phyloP scores from a whole-genome alignment of 2,329 filamentous ascomycete species.

The Fusarium sp. region DNA sequence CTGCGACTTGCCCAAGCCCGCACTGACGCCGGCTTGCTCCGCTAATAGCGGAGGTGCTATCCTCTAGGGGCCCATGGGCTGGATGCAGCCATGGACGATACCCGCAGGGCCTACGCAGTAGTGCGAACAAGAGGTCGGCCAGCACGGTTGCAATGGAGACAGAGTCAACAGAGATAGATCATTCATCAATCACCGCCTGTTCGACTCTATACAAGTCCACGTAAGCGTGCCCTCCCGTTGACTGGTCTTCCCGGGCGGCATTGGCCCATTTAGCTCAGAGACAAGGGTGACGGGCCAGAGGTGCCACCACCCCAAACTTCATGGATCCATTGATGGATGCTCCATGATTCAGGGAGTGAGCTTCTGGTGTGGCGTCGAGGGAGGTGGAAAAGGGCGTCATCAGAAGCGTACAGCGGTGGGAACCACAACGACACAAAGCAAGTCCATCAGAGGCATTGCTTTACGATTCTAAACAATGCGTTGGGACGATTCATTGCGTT shows the following conservation, averaged over 20 bases:
- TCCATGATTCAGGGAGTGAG: constrained; percentile 41
- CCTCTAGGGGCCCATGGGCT: constrained; percentile 25
- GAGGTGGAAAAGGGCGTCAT: constrained; percentile 31
- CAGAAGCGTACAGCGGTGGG: constrained; percentile 19
- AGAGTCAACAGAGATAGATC: neutral
- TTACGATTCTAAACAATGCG: neutral
- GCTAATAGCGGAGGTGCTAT: constrained; percentile 40
- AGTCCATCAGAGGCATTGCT: constrained; percentile 13
- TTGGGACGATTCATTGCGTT: neutral
- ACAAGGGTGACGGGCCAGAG: constrained; percentile 29
- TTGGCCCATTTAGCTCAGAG: constrained; percentile 16
- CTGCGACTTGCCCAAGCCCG: constrained; percentile 29
- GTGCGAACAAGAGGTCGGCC: constrained; percentile 17
- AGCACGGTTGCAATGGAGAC: constrained; percentile 20
- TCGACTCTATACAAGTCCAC: neutral
- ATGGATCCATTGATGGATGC: constrained; percentile 9
- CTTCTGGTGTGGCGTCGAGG: constrained; percentile 35
- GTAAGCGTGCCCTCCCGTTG: neutral
- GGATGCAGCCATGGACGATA: constrained; percentile 20
- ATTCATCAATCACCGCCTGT: neutral
- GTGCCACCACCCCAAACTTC: constrained; percentile 29
- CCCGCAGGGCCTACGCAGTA: constrained; percentile 9
- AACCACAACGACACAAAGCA: constrained; percentile 2
- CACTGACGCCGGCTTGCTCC: constrained; percentile 41
- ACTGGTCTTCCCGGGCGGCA: constrained; percentile 6